Evolutionary conservation across 2,329 filamentous ascomycete genomes (phyloP), one percentile per base, ranked within the genome.

Genomic region (Seiridium unicorne): DNA sequence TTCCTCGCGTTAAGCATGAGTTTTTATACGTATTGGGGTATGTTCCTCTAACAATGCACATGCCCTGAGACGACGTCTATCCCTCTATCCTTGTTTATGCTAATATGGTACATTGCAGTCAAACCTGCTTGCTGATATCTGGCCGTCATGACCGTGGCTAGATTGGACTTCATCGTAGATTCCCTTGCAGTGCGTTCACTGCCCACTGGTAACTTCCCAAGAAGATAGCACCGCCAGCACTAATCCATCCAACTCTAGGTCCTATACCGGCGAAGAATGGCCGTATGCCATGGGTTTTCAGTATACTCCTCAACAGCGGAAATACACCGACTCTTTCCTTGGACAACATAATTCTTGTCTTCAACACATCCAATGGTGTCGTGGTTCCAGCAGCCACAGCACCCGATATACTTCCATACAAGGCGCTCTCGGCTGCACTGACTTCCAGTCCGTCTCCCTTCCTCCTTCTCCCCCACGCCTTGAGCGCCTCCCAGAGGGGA

Each of bases 321-420:
- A 77, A 73, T 64, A 87, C 82, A 10, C 81, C 84, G 72, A 84
- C 85, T 67, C 80, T 85, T 79, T 89, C 85, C 69, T 86, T 84
- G 11, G 91, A 89, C 66, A 99, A 80, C 95, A 99, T 99, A 76
- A 98, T 89, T 64, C 95, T 82, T 65, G 95, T 99, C 86, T 99
- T 99, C 66, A 99, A 81, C 63, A 99, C 95, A 76, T 99, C 95
- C 63, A 99, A 78, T 44, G 95, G 95, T 57, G 95, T 99, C 32
- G 95, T 99, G 61, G 94, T 73, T 0, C 86, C 94, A 0, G 95
- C 95, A 0, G 95, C 93, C 44, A 97, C 82, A 1, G 89, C 93
- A 1, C 95, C 95, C 0, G 92, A 88, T 42, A 93, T 71, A 68
- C 90, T 93, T 0, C 95, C 95, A 74, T 95, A 94, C 47, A 95